Evolutionary conservation across 169 alveolate genomes (phyloP), one percentile per base, ranked within the genome.

Genomic region (Sarcocystis neurona): DNA sequence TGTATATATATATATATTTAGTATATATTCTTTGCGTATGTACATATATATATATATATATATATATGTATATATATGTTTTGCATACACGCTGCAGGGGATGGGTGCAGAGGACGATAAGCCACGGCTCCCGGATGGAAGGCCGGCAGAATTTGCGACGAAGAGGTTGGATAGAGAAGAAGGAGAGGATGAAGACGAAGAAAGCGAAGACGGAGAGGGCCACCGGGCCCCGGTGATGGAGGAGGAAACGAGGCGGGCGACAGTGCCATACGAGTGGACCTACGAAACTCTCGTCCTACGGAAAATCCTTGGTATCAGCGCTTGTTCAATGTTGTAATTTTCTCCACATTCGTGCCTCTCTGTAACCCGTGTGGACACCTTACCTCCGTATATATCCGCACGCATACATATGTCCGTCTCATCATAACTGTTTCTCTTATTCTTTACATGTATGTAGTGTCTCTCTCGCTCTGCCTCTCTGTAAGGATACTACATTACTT

Each of bases 31-130:
- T n/a, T n/a, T n/a, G n/a, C n/a, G n/a, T n/a, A n/a, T n/a, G n/a
- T n/a, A n/a, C n/a, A n/a, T n/a, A n/a, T n/a, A n/a, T n/a, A n/a
- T n/a, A n/a, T n/a, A n/a, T n/a, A n/a, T n/a, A n/a, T n/a, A n/a
- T n/a, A n/a, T n/a, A n/a, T n/a, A n/a, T n/a, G n/a, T n/a, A n/a
- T n/a, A n/a, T n/a, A n/a, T 15, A 23, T 53, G 66, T 53, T 12
- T 53, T 53, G 30, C 66, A 53, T 58, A 56, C 10, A 63, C 84
- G 43, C 56, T 85, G 37, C 89, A 92, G 90, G 93, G 93, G 3
- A 91, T 84, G 53, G 95, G 92, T 30, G 88, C 84, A 39, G 89
- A 88, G 39, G 92, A 90, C 75, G 92, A 88, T 47, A 79, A 79
- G 47, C 66, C 89, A 0, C 87, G 92, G 41, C 66, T 88, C 34